Evolutionary conservation across 345 rosid genomes (phyloP).

Genomic region (Linum tenue): DNA sequence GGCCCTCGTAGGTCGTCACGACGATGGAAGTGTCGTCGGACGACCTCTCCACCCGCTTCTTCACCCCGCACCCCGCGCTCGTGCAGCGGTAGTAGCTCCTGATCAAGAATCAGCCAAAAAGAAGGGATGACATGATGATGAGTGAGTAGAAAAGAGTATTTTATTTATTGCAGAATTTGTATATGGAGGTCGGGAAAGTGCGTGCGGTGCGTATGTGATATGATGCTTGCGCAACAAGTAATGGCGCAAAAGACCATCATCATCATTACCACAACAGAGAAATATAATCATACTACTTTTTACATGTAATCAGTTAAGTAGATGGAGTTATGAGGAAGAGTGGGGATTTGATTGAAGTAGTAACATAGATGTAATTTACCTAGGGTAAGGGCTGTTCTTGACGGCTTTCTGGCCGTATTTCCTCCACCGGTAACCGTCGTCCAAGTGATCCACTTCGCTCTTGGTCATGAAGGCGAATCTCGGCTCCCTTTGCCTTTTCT

Average conservation of each 20-base stretch:
- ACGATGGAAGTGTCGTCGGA: conserved; percentile 68
- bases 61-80: conserved; percentile 79
- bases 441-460: conserved; percentile 92
- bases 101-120: conserved; percentile 3
- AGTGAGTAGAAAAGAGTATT: background rate
- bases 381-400: conserved; percentile 91
- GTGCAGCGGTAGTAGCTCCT: conserved; percentile 99
- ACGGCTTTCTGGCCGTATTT: conserved; percentile 99
- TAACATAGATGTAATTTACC: conserved; percentile 29
- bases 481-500: conserved; percentile 68
- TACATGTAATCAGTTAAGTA: too few species aligned
- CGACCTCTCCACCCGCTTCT: conserved; percentile 97
- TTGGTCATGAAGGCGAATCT: conserved; percentile 94
- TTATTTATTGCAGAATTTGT: too few species aligned
- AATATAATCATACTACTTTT: too few species aligned
- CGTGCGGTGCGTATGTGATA: background rate
- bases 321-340: background rate
- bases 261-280: background rate
- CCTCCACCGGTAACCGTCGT: conserved; percentile 96
- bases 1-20: conserved; percentile 94
- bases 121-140: background rate
- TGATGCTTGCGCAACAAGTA: conserved; percentile 14
- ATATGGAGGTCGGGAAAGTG: too few species aligned
- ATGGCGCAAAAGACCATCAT: background rate
- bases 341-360: background rate